Evolutionary conservation across 129 eudicot species (phyloP).

Genomic region (Mikania micrantha): DNA sequence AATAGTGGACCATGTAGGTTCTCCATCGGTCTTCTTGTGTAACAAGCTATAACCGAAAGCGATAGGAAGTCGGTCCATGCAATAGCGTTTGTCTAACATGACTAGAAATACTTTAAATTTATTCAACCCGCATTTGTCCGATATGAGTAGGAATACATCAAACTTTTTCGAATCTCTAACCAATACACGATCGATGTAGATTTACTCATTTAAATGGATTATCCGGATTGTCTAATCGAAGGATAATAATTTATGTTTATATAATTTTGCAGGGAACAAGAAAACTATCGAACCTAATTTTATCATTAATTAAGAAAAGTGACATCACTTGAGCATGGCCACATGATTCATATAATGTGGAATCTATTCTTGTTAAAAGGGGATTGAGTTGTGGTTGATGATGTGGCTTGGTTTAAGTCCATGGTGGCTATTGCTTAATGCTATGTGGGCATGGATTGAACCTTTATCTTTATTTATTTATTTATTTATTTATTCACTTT

Average conservation of each 20-base stretch:
- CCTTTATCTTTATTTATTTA: conserved; percentile 7
- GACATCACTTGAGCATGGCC: conserved; percentile 20
- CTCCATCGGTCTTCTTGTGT: conserved; percentile 13
- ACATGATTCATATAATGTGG: conserved; percentile 30
- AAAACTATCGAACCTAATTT: background rate
- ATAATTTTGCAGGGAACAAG: background rate
- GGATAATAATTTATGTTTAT: background rate
- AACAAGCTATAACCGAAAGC: conserved; percentile 13
- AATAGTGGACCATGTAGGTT: conserved; percentile 5
- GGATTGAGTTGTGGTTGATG: conserved; percentile 25
- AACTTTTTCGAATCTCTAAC: conserved; percentile 9
- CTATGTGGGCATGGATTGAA: conserved; percentile 31
- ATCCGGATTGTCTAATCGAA: background rate
- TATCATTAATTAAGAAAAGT: background rate
- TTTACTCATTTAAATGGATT: background rate
- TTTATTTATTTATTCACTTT: no score
- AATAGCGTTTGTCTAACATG: background rate
- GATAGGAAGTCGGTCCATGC: conserved; percentile 16
- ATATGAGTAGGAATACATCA: background rate
- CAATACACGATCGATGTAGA: background rate
- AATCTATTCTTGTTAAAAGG: conserved; percentile 23
- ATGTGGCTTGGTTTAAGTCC: conserved; percentile 25
- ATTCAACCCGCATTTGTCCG: background rate
- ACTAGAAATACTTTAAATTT: conserved; percentile 8
- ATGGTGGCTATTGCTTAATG: conserved; percentile 26